Evolutionary conservation across 2,329 filamentous ascomycete species (phyloP).

Genomic region (Alternaria gaisen): DNA sequence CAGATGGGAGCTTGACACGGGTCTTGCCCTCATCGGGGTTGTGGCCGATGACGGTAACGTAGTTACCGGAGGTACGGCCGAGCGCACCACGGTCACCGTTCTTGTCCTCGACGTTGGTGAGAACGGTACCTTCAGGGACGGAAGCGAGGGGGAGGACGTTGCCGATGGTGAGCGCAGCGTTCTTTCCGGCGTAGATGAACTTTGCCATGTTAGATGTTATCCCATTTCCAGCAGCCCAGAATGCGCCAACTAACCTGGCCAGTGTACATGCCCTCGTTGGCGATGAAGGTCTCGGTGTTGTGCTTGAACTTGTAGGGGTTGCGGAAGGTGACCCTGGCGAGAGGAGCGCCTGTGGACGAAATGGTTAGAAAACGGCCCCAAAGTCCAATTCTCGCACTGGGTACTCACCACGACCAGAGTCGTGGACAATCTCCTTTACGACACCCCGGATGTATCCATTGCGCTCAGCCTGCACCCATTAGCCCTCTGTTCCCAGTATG

Average conservation of each 20-base stretch:
- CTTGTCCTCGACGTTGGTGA: constrained; percentile 99
- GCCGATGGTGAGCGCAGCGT: constrained; percentile 93
- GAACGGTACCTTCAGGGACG: constrained; percentile 98
- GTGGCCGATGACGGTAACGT: constrained; percentile 74
- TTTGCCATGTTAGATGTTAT: constrained; percentile 33
- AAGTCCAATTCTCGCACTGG: constrained; percentile 11
- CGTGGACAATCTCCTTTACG: constrained; percentile 99
- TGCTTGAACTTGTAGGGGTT: constrained; percentile 99
- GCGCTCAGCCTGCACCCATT: constrained; percentile 70
- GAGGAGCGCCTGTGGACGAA: constrained; percentile 67
- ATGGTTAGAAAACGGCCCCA: constrained; percentile 31
- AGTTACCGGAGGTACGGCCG: constrained; percentile 98
- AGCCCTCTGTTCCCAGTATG: constrained; percentile 44
- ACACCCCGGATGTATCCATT: constrained; percentile 98
- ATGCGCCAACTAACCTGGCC: constrained; percentile 69
- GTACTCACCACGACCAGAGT: constrained; percentile 86
- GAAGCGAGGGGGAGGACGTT: constrained; percentile 95
- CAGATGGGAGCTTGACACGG: constrained; percentile 98
- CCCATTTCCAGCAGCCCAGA: background rate
- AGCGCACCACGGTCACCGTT: constrained; percentile 94
- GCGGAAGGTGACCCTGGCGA: constrained; percentile 96
- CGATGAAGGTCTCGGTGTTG: constrained; percentile 98
- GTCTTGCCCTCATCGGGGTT: constrained; percentile 86
- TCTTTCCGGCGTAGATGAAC: constrained; percentile 99
- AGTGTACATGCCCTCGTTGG: constrained; percentile 99